Evolutionary conservation across 1,284 basidiomycete genomes (phyloP), one percentile per base, ranked within the genome.

Genomic region (Takashimella koratensis): DNA sequence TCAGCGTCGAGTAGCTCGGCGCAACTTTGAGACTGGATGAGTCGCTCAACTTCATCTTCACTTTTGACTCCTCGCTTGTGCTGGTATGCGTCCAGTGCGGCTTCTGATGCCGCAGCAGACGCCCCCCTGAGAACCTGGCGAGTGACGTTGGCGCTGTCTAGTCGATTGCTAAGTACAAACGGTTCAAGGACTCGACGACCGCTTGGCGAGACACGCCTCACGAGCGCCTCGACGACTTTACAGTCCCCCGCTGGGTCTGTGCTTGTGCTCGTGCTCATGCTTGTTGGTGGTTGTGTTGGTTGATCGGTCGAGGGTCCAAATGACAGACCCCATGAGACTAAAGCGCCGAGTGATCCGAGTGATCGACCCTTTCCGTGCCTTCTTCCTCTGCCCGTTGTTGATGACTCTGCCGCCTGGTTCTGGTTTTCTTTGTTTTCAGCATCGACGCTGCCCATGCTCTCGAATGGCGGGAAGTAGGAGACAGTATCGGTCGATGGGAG

Each of bases 391-490:
- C 10, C 16, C 16, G 30, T 16, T 36, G 30, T 36, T 36, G 30
- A 36, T 36, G 30, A 36, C 10, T 36, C 30, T 36, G 30, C 8
- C n/a, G n/a, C n/a, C n/a, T n/a, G n/a, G n/a, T 47, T 41, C 3
- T 26, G 25, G 5, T 49, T 27, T 20, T 48, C 44, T 49, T 8
- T 21, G 13, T 48, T 41, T 20, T 54, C 50, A 5, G 44, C 41
- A 27, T 45, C 20, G 16, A 39, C 46, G 26, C 57, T 59, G 13
- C 64, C 66, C 66, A 67, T 67, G 13, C 49, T 45, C 27, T 68
- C 66, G 51, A 68, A 68, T 1, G 66, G 66, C 3, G 66, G 66
- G 47, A 68, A 68, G 45, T 66, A 68, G 5, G 64, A 66, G 24
- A 68, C 56, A n/a, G 47, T 49, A 36, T 65, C 56, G 5, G 64